Percentiles rank a stretch among this genome's conserved stretches.
Evolutionary conservation across 345 rosid genomes (phyloP).

Genomic region (Arabidopsis thaliana): DNA sequence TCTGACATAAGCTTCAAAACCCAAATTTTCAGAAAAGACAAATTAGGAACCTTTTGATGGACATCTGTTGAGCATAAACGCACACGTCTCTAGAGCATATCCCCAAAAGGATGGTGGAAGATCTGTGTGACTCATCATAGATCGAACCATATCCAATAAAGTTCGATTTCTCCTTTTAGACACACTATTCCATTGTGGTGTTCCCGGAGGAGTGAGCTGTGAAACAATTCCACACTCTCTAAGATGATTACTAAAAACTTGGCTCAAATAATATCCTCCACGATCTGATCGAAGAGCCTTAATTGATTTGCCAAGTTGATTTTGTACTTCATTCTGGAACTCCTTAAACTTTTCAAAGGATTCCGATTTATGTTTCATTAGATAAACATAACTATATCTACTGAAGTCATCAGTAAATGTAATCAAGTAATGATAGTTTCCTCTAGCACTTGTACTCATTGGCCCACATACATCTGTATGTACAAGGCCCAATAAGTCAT

Average conservation of each 20-base stretch:
- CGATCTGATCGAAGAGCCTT: background rate
- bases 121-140: background rate
- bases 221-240: background rate
- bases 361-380: slow-evolving; percentile 11
- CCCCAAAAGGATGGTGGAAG: background rate
- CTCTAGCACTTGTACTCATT: background rate
- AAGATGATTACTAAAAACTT: background rate
- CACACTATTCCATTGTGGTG: slow-evolving; percentile 24
- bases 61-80: background rate
- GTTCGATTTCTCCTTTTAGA: background rate
- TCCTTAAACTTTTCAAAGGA: background rate
- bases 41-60: no score
- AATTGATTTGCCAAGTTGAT: background rate
- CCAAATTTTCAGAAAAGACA: no score
- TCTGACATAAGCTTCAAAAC: no score
- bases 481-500: background rate
- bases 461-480: slow-evolving; percentile 14
- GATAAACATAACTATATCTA: slow-evolving; percentile 15
- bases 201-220: background rate
- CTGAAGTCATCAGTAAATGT: slow-evolving; percentile 1
- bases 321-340: background rate
- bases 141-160: background rate
- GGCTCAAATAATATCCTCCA: background rate
- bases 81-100: background rate
- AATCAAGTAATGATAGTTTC: slow-evolving; percentile 7